These are phyloP conservation scores for Schizosaccharomyces cryophilus DNA, from an alignment of 805 yeast genomes.

Conservation along the genomic window DNA sequence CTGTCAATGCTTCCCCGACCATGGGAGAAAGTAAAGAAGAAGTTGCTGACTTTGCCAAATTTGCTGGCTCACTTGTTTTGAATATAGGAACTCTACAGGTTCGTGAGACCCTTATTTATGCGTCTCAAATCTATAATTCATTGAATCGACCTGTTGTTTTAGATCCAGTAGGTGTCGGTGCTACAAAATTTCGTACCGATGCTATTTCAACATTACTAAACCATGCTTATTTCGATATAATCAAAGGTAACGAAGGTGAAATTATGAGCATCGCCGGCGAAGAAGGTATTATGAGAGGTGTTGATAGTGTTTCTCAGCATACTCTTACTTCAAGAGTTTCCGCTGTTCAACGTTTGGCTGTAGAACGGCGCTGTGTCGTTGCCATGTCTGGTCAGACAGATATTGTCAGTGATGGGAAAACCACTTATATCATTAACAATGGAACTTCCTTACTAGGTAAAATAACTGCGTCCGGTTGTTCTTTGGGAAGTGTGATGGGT, in stretches of 20 bases:
- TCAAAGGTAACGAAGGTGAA: constrained; percentile 77
- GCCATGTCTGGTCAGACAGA: constrained; percentile 47
- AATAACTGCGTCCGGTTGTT: constrained; percentile 67
- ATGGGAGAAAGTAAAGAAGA: constrained; percentile 61
- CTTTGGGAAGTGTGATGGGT: constrained; percentile 50
- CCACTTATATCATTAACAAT: constrained; percentile 21
- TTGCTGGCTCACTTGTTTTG: constrained; percentile 30
- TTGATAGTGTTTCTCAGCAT: constrained; percentile 21
- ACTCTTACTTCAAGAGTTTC: constrained; percentile 21
- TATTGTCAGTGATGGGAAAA: constrained; percentile 23
- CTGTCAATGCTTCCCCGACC: constrained; percentile 67
- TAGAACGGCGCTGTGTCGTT: constrained; percentile 15
- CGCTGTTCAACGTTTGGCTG: constrained; percentile 6
- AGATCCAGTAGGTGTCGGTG: constrained; percentile 90
- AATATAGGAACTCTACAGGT: constrained; percentile 52
- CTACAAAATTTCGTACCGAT: constrained; percentile 31
- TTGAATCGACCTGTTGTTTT: constrained; percentile 39
- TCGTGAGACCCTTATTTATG: constrained; percentile 20
- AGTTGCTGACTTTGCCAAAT: constrained; percentile 35
- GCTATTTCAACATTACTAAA: constrained; percentile 27
- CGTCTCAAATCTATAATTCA: constrained; percentile 33
- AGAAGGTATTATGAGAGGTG: constrained; percentile 38
- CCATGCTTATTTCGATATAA: constrained; percentile 30
- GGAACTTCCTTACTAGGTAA: constrained; percentile 38
- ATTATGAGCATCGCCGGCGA: constrained; percentile 34